Base-by-base conservation (phyloP, 768 basidiomycete genomes). In the Vishniacozyma victoriae region DNA sequence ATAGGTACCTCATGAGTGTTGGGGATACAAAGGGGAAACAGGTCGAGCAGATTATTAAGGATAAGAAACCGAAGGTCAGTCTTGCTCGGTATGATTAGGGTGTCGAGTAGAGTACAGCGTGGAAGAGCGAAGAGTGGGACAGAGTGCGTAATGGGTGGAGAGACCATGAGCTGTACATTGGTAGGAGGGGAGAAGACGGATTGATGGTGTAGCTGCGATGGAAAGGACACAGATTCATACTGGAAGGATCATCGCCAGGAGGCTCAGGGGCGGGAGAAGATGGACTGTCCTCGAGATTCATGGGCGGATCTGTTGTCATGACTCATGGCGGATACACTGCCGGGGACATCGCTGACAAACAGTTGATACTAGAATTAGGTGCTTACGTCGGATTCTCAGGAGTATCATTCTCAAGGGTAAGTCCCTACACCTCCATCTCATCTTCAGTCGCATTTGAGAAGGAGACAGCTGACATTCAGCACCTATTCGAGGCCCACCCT, bases 1-100 rank as follows among this genome's bases (percentile, higher is more conserved):
- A 69, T 36, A 48, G 61, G 24, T 70, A 70, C 47, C 49, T 70
- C 35, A 70, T 70, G 69, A 68, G 62, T 45, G 66, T 70, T 16
- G 69, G 69, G 5, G 64, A 65, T n/a, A 65, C 67, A 35, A 70
- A 70, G 54, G 69, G 62, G 3, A 44, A 49, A 37, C 54, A 65
- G 24, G 60, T 66, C 1, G 63, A 68, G 38, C 58, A 42, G 27
- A 35, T 70, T 18, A 59, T 70, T 42, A 56, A 50, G 44, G 52
- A 67, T 46, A 48, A 48, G 48, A 62, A 65, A 39, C 63, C 66
- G 2, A 64, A 64, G 54, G 65, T 62, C 35, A 48, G 57, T 35
- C 1, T 23, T 23, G 5, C n/a, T 14, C 3, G 19, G 5, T 19
- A 27, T 31, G 19, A 25, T 15, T 24, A n/a, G n/a, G n/a, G n/a